phyloP scores from a whole-genome alignment of 148 eudicot genomes.

The Fagopyrum tataricum region DNA sequence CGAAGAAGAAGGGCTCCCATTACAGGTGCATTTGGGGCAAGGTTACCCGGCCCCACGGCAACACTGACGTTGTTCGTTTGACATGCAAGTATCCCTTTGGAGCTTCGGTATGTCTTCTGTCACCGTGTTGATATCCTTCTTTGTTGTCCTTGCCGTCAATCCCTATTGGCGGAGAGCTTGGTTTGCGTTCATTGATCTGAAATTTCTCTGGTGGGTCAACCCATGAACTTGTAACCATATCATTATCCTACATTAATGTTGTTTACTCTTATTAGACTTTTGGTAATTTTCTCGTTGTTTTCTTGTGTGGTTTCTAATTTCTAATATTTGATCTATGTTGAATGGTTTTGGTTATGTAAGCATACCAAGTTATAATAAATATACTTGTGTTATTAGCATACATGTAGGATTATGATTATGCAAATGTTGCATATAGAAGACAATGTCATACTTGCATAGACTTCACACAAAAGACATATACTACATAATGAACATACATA shows the following conservation, averaged over 20 bases:
- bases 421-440: too few relatives aligned
- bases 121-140: conserved; percentile 33
- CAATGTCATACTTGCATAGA: too few relatives aligned
- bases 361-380: too few relatives aligned
- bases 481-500: too few relatives aligned
- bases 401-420: too few relatives aligned
- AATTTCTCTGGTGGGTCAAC: neutral
- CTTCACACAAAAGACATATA: too few relatives aligned
- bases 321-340: too few relatives aligned
- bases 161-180: neutral
- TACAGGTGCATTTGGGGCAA: conserved; percentile 64
- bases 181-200: too few relatives aligned
- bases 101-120: conserved; percentile 39
- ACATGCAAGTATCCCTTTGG: neutral
- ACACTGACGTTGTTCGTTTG: conserved; percentile 44
- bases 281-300: neutral
- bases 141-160: too few relatives aligned
- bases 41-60: conserved; percentile 50
- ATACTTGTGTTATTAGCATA: too few relatives aligned
- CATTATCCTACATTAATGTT: neutral
- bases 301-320: neutral
- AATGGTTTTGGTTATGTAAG: too few relatives aligned
- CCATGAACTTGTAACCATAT: neutral
- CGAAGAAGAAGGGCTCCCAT: conserved; percentile 41
- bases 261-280: neutral